Conservation (phyloP, 139 green algal species). For the Yamagishiella unicocca region DNA sequence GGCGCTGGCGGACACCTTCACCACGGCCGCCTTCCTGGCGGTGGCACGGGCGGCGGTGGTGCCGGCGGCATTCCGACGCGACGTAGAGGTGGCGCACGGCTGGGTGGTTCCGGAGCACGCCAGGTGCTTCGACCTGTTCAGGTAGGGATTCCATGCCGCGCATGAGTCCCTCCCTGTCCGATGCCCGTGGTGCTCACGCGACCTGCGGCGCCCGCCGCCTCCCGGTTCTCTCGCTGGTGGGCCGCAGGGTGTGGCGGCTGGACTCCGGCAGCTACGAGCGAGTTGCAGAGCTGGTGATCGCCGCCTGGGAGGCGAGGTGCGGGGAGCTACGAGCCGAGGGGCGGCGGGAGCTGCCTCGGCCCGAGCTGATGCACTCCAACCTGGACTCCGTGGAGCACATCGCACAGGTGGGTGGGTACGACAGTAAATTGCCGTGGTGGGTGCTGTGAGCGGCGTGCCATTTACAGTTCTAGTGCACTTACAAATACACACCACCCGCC, state of each 20-base stretch:
- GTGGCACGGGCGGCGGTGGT: slow-evolving; percentile 53
- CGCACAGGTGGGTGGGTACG: slow-evolving; percentile 28
- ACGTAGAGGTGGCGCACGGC: slow-evolving; percentile 53
- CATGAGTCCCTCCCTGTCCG: background rate
- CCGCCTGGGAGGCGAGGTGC: slow-evolving; percentile 66
- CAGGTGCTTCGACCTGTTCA: slow-evolving; percentile 77
- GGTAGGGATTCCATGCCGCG: slow-evolving; percentile 12
- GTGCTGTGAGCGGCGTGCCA: too few species aligned
- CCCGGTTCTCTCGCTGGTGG: too few species aligned
- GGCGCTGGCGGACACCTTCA: slow-evolving; percentile 78
- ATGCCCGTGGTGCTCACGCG: too few species aligned
- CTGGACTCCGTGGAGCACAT: slow-evolving; percentile 61
- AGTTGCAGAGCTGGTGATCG: slow-evolving; percentile 47
- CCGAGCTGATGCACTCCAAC: slow-evolving; percentile 75
- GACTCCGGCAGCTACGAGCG: slow-evolving; percentile 31
- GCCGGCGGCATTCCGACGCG: slow-evolving; percentile 60
- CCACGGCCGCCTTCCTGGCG: slow-evolving; percentile 64
- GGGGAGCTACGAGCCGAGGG: background rate
- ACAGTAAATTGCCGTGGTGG: too few species aligned
- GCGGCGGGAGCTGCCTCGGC: slow-evolving; percentile 29
- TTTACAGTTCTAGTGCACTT: too few species aligned
- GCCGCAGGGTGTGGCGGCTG: slow-evolving; percentile 37
- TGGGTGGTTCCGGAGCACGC: slow-evolving; percentile 19
- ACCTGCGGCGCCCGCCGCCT: too few species aligned
- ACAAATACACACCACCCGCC: too few species aligned